Conservation (phyloP, 192 early-diverging fungal species). For the Coemansia sp. region DNA sequence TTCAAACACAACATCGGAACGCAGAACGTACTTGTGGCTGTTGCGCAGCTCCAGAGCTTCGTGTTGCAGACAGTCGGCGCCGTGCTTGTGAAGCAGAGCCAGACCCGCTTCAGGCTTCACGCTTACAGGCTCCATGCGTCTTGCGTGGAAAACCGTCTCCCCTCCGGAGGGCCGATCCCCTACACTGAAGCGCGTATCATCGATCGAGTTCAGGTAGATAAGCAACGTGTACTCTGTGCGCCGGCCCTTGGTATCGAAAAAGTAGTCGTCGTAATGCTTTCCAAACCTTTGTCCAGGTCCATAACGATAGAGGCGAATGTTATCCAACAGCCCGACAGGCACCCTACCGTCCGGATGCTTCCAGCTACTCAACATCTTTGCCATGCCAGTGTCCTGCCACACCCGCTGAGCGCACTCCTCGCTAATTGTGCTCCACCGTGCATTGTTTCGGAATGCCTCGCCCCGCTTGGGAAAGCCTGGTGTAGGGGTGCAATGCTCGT, state of each 20-base stretch:
- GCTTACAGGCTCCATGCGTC: slow-evolving; percentile 56
- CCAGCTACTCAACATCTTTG: slow-evolving; percentile 44
- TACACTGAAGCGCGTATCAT: slow-evolving; percentile 32
- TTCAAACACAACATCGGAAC: slow-evolving; percentile 62
- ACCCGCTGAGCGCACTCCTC: slow-evolving; percentile 51
- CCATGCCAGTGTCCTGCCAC: slow-evolving; percentile 56
- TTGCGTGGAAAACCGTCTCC: slow-evolving; percentile 56
- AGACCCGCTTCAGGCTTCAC: slow-evolving; percentile 61
- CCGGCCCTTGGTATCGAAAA: slow-evolving; percentile 54
- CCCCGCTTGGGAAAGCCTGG: slow-evolving; percentile 55
- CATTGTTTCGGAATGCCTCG: slow-evolving; percentile 65
- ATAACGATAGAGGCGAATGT: slow-evolving; percentile 66
- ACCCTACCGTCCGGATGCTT: slow-evolving; percentile 28
- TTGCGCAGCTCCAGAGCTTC: slow-evolving; percentile 58
- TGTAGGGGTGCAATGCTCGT: slow-evolving; percentile 31
- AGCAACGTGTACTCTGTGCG: slow-evolving; percentile 62
- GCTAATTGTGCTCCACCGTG: slow-evolving; percentile 56
- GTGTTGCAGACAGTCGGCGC: slow-evolving; percentile 65
- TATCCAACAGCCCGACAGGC: slow-evolving; percentile 57
- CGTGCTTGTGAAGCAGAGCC: slow-evolving; percentile 64
- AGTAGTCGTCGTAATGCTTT: slow-evolving; percentile 65
- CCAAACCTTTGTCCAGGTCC: slow-evolving; percentile 63
- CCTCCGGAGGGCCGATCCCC: slow-evolving; percentile 36
- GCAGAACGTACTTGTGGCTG: slow-evolving; percentile 63
- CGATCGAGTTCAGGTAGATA: slow-evolving; percentile 59